Base-by-base conservation (phyloP, 345 rosid genomes). In the Hibiscus mutabilis region DNA sequence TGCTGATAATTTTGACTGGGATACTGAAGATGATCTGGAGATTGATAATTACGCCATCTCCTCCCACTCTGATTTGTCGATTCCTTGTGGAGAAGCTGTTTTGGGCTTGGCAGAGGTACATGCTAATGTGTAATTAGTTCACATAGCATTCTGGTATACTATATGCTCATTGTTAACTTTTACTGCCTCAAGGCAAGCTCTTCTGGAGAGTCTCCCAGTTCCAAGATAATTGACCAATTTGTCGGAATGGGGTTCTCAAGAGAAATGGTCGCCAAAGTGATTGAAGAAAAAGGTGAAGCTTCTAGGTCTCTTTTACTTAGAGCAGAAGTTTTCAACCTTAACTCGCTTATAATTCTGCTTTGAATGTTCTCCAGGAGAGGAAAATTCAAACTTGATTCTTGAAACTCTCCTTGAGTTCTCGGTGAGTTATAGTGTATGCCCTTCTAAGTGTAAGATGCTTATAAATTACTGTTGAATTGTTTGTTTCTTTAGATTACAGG, bases 171-270 rank as follows among this genome's bases (percentile, higher is more conserved):
- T 18, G 3, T 67, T 27, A 35, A 25, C 42, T 16, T 29, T 16
- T 40, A 21, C 49, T 33, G 67, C 66, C 64, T 81, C 40, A 68
- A 91, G 99, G 89, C 82, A 65, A 74, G 77, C 73, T 77, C 77
- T 1, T 79, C 79, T 25, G 83, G 81, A 60, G 77, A 89, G 72
- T 87, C 90, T 14, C 84, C 89, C 46, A 80, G 77, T 65, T 64
- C 91, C 60, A 89, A 84, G 74, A 22, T 79, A 65, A 74, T 83
- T 47, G 83, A 83, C 81, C 82, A 86, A 60, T 93, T 91, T 73
- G 75, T 86, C 27, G 85, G 79, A 6, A 91, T 89, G 98, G 98
- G 97, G 15, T 91, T 88, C 73, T 62, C 86, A 11, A 88, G 82
- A 53, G 81, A 88, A 60, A 73, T 84, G 35, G 91, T 90, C 49